Conservation (phyloP, 2,329 filamentous ascomycete genomes). For the Paecilomyces sp. region DNA sequence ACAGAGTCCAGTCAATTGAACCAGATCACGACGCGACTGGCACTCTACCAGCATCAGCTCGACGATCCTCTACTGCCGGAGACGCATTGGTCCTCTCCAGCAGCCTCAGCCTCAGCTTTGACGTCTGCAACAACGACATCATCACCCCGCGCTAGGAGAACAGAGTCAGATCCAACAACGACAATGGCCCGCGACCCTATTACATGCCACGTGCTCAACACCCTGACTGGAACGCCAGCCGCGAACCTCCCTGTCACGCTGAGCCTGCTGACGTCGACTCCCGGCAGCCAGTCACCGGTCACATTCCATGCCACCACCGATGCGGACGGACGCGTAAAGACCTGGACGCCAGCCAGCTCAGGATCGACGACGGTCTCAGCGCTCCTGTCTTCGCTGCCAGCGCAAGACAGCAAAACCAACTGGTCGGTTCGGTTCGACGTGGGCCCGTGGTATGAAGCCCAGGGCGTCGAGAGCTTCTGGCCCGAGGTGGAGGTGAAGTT, state of each 20-base stretch:
- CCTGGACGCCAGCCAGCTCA: conserved; percentile 27
- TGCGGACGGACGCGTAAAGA: conserved; percentile 39
- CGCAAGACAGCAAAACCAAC: conserved; percentile 31
- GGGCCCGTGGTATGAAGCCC: conserved; percentile 39
- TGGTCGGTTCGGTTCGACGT: conserved; percentile 42
- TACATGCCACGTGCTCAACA: conserved; percentile 46
- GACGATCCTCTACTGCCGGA: not conserved
- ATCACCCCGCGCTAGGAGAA: conserved; percentile 3
- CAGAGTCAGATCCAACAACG: conserved; percentile 6
- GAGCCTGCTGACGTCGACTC: conserved; percentile 51
- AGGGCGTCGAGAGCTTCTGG: conserved; percentile 44
- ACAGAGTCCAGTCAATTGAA: conserved; percentile 11
- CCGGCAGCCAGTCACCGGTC: conserved; percentile 15
- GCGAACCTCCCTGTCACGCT: conserved; percentile 43
- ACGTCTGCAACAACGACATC: conserved; percentile 8
- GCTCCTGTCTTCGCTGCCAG: conserved; percentile 27
- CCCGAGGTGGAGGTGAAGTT: conserved; percentile 45
- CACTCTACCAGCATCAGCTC: conserved; percentile 27
- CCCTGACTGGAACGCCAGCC: conserved; percentile 37
- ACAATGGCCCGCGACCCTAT: conserved; percentile 39
- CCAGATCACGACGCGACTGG: conserved; percentile 24
- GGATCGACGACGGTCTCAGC: conserved; percentile 15
- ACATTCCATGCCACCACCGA: conserved; percentile 36
- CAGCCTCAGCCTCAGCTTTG: not conserved
- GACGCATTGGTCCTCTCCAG: not conserved